Evolutionary conservation across 495 filamentous ascomycete species (phyloP), one percentile per base, ranked within the genome.

Genomic region (Letharia lupina): DNA sequence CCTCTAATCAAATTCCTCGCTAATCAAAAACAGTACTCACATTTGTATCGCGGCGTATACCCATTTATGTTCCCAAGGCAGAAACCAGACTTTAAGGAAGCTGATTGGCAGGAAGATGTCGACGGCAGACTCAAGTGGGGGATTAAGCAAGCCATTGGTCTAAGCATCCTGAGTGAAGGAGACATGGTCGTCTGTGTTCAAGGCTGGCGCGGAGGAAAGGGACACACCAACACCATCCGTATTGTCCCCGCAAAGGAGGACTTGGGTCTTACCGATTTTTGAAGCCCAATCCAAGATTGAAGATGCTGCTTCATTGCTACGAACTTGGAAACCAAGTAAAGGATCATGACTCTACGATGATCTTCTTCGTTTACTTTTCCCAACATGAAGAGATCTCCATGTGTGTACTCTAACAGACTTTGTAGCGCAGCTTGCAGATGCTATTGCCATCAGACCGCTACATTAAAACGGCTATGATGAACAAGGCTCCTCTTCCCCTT

Each of bases 41-140:
- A 98, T 78, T 79, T 98, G 73, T 98, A 97, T 80, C 94, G 94
- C 71, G 94, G 95, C 68, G 93, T 98, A 61, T 98, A 96, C 76
- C 94, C 94, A 28, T 98, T 98, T 88, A 81, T 88, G 68, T 98
- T 96, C 83, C 85, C 89, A 59, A 88, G 96, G 81, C 77, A 81
- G 65, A 97, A 97, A 86, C 95, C 94, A 62, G 89, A 98, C 80
- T 98, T 97, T 81, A 87, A 87, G 72, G 88, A 93, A 75, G 76
- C 81, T 72, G 81, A 82, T 75, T 98, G 94, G 94, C 95, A 98
- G 80, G 91, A 97, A 80, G 95, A 98, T 78, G 94, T 98, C 70
- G 94, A 98, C 80, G 84, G 88, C 73, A 90, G 94, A 72, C 89
- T 98, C 70, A 94, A 90, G 81, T 98, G 93, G 93, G 95, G 89